A percentile compares a stretch with the other conserved stretches of the same genome.
phyloP scores from a whole-genome alignment of 2,329 filamentous ascomycete genomes.

The Fusarium bulbicola region DNA sequence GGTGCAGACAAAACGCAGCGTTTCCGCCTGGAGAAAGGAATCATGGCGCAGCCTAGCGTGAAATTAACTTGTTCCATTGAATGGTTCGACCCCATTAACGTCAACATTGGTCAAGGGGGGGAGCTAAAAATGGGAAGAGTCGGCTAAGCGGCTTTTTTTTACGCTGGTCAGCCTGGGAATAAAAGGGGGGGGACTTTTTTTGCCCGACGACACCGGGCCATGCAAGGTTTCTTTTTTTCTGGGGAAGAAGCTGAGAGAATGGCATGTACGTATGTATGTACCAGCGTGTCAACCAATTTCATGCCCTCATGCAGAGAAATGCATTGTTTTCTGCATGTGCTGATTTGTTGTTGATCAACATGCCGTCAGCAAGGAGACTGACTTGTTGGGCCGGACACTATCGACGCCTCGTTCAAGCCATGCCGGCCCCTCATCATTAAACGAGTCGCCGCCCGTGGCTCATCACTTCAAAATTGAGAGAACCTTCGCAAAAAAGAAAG shows the following conservation, averaged over 20 bases:
- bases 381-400: background rate
- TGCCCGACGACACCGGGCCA: background rate
- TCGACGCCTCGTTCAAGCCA: background rate
- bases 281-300: background rate
- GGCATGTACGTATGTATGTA: too few relatives aligned
- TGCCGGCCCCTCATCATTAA: background rate
- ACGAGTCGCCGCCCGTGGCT: background rate
- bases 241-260: conserved; percentile 4
- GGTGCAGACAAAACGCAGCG: background rate
- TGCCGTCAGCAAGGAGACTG: background rate
- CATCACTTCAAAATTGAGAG: background rate
- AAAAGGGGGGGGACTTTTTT: background rate
- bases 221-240: conserved; percentile 4
- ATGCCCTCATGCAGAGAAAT: background rate
- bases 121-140: background rate
- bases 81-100: background rate
- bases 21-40: background rate
- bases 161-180: background rate
- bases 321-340: background rate
- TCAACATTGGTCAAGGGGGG: background rate
- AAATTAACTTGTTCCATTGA: background rate
- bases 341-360: background rate
- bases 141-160: conserved; percentile 11
- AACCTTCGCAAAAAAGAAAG: too few relatives aligned
- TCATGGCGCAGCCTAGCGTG: conserved; percentile 1